Evolutionary conservation across 2,329 filamentous ascomycete genomes (phyloP), one percentile per base, ranked within the genome.

Genomic region (Paracoccidioides brasiliensis): DNA sequence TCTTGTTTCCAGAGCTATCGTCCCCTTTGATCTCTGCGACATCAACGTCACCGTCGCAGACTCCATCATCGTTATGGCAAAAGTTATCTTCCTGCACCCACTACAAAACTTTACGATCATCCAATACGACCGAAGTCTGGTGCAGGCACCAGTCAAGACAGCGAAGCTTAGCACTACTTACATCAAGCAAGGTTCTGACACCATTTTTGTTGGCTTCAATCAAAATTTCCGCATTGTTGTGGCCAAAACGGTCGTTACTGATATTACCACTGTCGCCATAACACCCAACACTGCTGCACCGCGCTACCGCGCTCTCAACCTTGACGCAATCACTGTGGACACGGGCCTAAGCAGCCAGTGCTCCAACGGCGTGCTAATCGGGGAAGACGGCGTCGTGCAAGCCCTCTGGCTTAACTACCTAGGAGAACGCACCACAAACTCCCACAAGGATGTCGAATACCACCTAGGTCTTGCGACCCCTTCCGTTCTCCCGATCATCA

Each of bases 141-240:
- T 97, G n/a, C 83, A 95, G 65, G 93, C 91, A 1, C 90, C 93
- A 0, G 90, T 98, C 10, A 82, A 90, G 74, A 91, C 87, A 60
- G 93, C 94, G 4, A 87, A 82, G 64, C 79, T 98, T 52, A 89
- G 89, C 65, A 83, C 78, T 5, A 82, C 88, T 55, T 83, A 84
- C 63, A 89, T 97, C 68, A 90, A 89, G 53, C 93, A 97, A 74
- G 93, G 93, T 40, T 88, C 90, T 51, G 86, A 91, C 56, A 96
- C 90, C 0, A 90, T 95, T 62, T 98, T 98, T 72, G 86, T 98
- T 60, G 94, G 93, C n/a, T 94, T 95, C 75, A 98, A 98, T 68
- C 85, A 94, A 62, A 97, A 96, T 61, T 85, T 91, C 58, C 83
- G 91, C 40, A 88, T 96, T 43, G 91, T 97, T 3, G 88, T 96